phyloP scores from a whole-genome alignment of 2,329 filamentous ascomycete species.

The Cryphonectria carpinicola region DNA sequence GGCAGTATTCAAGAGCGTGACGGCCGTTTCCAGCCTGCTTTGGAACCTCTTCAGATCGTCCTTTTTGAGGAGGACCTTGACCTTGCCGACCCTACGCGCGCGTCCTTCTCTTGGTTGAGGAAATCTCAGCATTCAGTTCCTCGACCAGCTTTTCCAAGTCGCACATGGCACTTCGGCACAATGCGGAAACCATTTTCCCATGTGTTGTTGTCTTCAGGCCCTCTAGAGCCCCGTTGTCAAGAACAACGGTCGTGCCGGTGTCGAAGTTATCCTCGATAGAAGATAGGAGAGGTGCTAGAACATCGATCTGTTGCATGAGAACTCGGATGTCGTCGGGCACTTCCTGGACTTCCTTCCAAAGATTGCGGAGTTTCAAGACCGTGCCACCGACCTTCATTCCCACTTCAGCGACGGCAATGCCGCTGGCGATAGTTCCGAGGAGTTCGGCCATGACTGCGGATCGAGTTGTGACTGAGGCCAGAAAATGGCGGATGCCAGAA shows the following conservation, averaged over 20 bases:
- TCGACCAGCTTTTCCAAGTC: slow-evolving; percentile 30
- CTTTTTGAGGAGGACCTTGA: slow-evolving; percentile 15
- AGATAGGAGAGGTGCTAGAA: slow-evolving; percentile 33
- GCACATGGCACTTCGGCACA: slow-evolving; percentile 33
- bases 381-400: slow-evolving; percentile 31
- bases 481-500: not conserved
- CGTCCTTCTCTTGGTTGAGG: not conserved
- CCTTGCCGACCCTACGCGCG: not conserved
- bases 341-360: slow-evolving; percentile 34
- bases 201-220: slow-evolving; percentile 28
- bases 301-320: slow-evolving; percentile 36
- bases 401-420: slow-evolving; percentile 34
- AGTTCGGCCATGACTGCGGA: slow-evolving; percentile 35
- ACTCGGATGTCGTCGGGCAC: slow-evolving; percentile 34
- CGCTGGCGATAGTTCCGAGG: slow-evolving; percentile 34
- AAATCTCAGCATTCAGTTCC: slow-evolving; percentile 25
- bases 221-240: not conserved
- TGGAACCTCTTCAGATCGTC: slow-evolving; percentile 4
- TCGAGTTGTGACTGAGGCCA: not conserved
- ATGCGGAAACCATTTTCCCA: slow-evolving; percentile 24
- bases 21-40: slow-evolving; percentile 5
- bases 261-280: slow-evolving; percentile 28
- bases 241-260: slow-evolving; percentile 21
- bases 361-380: slow-evolving; percentile 33
- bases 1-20: not conserved